Conservation (phyloP, 202 grass and related monocot species). For the Bolboschoenoplectus hybrid region DNA sequence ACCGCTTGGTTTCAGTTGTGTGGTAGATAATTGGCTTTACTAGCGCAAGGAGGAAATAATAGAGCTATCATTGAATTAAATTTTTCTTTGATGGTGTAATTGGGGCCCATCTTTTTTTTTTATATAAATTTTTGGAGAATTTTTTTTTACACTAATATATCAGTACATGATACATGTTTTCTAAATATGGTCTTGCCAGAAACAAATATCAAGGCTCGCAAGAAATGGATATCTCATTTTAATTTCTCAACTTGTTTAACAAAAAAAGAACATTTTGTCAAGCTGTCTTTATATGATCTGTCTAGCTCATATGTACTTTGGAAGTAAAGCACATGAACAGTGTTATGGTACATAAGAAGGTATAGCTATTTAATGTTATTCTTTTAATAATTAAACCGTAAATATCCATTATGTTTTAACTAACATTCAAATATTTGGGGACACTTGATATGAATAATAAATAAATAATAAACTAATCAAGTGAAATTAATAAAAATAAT, state of each 20-base stretch:
- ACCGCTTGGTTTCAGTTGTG: constrained; percentile 19
- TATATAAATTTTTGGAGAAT: neutral
- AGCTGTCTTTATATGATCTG: neutral
- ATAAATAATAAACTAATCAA: neutral
- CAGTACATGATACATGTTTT: neutral
- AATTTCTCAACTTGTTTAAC: neutral
- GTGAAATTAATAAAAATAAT: neutral
- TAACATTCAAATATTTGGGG: neutral
- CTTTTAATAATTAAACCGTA: neutral
- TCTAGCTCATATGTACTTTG: neutral
- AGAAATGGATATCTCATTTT: neutral
- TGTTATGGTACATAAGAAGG: neutral
- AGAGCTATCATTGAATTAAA: constrained; percentile 14
- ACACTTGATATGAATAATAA: neutral
- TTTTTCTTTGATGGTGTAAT: constrained; percentile 11
- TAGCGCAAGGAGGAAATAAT: constrained; percentile 23
- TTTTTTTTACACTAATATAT: neutral
- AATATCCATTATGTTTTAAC: neutral
- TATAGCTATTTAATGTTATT: neutral
- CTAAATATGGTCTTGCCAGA: constrained; percentile 13
- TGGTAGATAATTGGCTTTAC: constrained; percentile 39
- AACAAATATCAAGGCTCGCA: neutral
- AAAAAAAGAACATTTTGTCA: neutral
- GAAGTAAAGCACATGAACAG: neutral
- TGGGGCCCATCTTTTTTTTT: neutral